phyloP scores from a whole-genome alignment of 73 alveolate genomes.

The Paramecium tetraurelia region DNA sequence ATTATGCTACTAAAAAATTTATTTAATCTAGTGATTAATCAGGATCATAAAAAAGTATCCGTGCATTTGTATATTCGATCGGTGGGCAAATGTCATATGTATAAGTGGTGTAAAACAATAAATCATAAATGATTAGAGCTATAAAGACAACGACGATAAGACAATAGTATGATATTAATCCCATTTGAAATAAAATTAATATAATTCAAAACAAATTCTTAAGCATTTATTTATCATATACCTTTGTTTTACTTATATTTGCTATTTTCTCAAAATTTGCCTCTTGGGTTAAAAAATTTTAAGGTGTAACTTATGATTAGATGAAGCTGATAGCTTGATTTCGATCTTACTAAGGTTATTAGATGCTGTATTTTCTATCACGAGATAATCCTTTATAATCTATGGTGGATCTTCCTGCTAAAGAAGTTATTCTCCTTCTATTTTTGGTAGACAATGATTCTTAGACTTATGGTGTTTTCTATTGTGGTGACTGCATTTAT shows the following conservation, averaged over 20 bases:
- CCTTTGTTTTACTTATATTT: constrained; percentile 3
- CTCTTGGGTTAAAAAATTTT: not conserved
- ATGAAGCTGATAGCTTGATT: not conserved
- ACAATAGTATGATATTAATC: constrained; percentile 4
- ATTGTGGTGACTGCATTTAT: not conserved
- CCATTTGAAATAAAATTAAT: not conserved
- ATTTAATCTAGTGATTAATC: not conserved
- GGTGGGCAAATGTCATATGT: not conserved
- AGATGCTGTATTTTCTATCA: not conserved
- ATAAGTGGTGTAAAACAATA: not conserved
- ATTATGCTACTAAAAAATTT: not conserved
- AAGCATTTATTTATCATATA: not conserved
- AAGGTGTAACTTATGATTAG: not conserved
- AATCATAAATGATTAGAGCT: not conserved
- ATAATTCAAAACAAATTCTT: constrained; percentile 10
- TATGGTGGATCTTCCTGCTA: not conserved
- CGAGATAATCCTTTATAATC: not conserved
- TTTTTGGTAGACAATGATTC: not conserved
- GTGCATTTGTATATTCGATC: not conserved
- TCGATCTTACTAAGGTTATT: not conserved
- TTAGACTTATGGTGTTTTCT: not conserved
- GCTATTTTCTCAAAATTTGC: constrained; percentile 29
- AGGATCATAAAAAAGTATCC: not conserved
- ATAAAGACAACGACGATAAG: not conserved
- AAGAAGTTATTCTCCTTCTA: not conserved